phyloP scores from a whole-genome alignment of 78 protist species.

The Chrysochromulina parva region DNA sequence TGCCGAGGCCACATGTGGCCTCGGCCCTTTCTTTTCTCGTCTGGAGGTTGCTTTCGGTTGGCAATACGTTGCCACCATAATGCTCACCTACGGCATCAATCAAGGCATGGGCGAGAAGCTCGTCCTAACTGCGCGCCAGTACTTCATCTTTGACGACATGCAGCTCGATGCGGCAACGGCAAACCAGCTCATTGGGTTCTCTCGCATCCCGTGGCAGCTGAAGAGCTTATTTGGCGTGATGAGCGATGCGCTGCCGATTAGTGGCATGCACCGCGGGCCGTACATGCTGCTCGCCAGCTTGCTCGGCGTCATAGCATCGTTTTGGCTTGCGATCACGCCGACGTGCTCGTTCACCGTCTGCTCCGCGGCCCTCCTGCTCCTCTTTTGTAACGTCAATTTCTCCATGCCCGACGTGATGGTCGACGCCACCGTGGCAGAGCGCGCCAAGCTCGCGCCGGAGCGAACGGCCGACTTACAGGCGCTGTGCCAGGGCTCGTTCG shows the following conservation, averaged over 20 bases:
- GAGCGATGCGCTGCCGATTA: not conserved
- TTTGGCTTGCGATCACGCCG: not conserved
- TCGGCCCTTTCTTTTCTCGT: too few species aligned
- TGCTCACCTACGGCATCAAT: not conserved
- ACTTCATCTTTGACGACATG: not conserved
- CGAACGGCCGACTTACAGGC: not conserved
- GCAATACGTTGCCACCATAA: not conserved
- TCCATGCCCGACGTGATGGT: not conserved
- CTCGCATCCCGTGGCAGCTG: constrained; percentile 9
- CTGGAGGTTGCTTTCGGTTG: not conserved
- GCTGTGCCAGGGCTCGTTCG: not conserved
- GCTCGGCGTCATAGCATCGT: not conserved
- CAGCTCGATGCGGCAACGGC: not conserved
- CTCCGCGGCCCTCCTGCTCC: not conserved
- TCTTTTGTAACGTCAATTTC: not conserved
- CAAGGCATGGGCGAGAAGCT: not conserved
- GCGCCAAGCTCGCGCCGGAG: not conserved
- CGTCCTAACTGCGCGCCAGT: not conserved
- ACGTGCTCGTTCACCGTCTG: too few species aligned
- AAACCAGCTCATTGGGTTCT: not conserved
- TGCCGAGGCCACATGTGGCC: too few species aligned
- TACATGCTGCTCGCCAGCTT: not conserved
- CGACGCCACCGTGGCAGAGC: not conserved
- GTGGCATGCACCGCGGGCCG: not conserved
- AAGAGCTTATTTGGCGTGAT: not conserved